phyloP scores from a whole-genome alignment of 1,284 basidiomycete species.

The Ceratorhiza oryzae-sativae region DNA sequence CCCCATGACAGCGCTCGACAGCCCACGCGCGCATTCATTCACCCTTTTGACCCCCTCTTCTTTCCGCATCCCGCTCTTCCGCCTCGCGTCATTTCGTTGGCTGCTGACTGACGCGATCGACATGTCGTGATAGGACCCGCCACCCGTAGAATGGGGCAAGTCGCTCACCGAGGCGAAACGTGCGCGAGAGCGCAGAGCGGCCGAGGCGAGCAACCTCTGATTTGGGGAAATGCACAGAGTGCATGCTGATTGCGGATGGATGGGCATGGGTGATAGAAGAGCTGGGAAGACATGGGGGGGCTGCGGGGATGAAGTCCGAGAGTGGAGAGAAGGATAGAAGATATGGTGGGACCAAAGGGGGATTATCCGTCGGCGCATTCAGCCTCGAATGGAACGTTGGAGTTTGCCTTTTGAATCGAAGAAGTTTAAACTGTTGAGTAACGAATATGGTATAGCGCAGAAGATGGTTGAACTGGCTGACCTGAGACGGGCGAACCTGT shows the following conservation, averaged over 20 bases:
- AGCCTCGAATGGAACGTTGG: not conserved
- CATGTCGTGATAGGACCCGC: slow-evolving; percentile 26
- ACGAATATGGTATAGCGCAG: not conserved
- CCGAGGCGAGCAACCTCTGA: slow-evolving; percentile 28
- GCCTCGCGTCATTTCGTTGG: slow-evolving; percentile 5
- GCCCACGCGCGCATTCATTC: slow-evolving; percentile 29
- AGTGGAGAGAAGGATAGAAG: not conserved
- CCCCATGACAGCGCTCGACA: slow-evolving; percentile 9
- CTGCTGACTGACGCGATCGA: not conserved
- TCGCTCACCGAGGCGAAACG: slow-evolving; percentile 37
- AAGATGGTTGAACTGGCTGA: not conserved
- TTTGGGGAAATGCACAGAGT: not conserved
- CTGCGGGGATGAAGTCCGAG: not conserved
- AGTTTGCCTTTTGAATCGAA: slow-evolving; percentile 10
- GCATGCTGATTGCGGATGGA: not conserved
- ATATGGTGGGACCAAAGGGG: not conserved
- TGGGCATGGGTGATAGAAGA: slow-evolving; percentile 6
- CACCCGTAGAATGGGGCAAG: slow-evolving; percentile 36
- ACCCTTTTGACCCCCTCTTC: not conserved
- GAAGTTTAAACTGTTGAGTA: slow-evolving; percentile 12
- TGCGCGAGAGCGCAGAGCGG: slow-evolving; percentile 27
- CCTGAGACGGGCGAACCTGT: not conserved
- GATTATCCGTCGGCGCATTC: not conserved
- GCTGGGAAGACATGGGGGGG: slow-evolving; percentile 14
- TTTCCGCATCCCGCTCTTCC: slow-evolving; percentile 19